Conservation (phyloP, 2,329 filamentous ascomycete species). For the Botrytis deweyae region DNA sequence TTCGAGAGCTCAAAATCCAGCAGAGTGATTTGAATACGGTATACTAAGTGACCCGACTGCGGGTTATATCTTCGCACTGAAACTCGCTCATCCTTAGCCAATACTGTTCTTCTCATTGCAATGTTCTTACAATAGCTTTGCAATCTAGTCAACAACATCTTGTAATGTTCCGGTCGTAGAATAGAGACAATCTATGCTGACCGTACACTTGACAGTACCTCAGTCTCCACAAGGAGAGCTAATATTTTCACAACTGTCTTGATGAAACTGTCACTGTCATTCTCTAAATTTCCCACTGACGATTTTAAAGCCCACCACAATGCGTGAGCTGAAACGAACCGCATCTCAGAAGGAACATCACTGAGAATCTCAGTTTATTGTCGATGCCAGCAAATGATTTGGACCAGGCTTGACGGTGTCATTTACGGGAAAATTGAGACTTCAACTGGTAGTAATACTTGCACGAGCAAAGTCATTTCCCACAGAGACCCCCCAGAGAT, state of each 20-base stretch:
- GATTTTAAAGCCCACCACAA: no score
- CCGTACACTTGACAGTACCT: not conserved
- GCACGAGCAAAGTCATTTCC: not conserved
- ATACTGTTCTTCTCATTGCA: not conserved
- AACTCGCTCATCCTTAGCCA: not conserved
- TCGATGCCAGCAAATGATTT: no score
- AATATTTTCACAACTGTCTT: no score
- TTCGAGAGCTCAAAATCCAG: not conserved
- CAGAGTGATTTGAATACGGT: rapidly evolving
- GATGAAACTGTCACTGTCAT: no score
- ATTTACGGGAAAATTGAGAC: not conserved
- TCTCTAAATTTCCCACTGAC: no score
- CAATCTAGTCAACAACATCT: not conserved
- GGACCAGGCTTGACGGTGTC: not conserved
- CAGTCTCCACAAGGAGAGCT: no score
- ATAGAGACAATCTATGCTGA: not conserved
- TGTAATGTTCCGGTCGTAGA: not conserved
- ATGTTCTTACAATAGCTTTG: not conserved
- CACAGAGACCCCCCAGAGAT: rapidly evolving
- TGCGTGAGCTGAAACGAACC: no score
- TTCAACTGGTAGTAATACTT: not conserved
- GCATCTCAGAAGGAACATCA: rapidly evolving
- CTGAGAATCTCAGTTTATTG: no score
- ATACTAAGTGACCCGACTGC: no score
- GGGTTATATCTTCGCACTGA: not conserved